Evolutionary conservation across 2,329 filamentous ascomycete genomes (phyloP), one percentile per base, ranked within the genome.

Genomic region (Fusarium lyarnte): DNA sequence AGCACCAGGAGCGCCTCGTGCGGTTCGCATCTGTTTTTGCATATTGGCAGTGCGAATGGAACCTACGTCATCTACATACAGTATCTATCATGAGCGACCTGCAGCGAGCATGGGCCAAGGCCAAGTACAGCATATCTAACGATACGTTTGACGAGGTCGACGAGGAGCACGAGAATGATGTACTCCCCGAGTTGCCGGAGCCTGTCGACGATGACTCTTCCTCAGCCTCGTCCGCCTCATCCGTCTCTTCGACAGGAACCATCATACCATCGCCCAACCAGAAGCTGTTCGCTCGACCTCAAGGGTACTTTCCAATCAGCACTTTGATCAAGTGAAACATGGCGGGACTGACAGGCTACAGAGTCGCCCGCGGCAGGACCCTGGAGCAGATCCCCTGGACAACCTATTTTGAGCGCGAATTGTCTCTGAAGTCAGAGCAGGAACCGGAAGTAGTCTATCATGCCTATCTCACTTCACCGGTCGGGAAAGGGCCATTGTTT

Each of bases 201-300:
- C 78, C 84, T 57, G 79, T 81, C 45, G 86, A 85, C 57, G 88
- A 93, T 76, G 91, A 93, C 79, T 93, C 91, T 19, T 93, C 91
- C 2, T 92, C 90, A 13, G 89, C 93, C 19, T 97, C 91, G 2
- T 92, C 90, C 12, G 89, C 93, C 17, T 97, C 82, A 1, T 97
- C 94, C n/a, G 91, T 94, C 41, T 97, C 95, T 7, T 98, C 95
- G 3, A 94, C 94, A 7, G 94, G 95, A 31, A 98, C 95, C n/a
- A 88, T 98, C 69, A 92, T 94, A 71, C 94, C 95, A 2, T 93
- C 93, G 8, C 89, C 90, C 11, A 92, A 89, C 74, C 89, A 91
- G 75, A 91, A 91, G 70, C 84, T 94, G 43, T 94, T 94, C 83
- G 92, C 92, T 64, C 87, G 91, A 73, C 90, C 91, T 51, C 87